Percentiles rank a stretch among this genome's conserved stretches.
Evolutionary conservation across 140 eudicot genomes (phyloP).

Genomic region (Oenanthe javanica): DNA sequence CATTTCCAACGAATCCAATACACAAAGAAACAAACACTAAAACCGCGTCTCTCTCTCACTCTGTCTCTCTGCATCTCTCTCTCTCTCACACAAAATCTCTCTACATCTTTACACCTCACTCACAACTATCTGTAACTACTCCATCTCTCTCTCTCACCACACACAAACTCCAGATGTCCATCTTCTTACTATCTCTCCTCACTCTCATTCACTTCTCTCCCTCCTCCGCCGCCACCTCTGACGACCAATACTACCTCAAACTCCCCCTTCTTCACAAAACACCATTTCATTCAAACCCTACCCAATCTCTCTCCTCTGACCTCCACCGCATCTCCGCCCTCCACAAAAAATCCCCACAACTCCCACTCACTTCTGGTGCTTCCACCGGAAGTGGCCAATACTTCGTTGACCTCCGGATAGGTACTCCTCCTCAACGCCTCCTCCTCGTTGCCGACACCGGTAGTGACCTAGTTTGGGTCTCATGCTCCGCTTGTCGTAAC

Average conservation of each 20-base stretch:
- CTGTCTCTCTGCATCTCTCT: too few relatives aligned
- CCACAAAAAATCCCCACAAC: constrained; percentile 22
- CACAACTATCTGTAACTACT: too few relatives aligned
- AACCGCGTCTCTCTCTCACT: too few relatives aligned
- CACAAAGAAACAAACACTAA: neutral
- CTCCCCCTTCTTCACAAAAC: constrained; percentile 47
- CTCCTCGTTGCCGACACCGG: constrained; percentile 74
- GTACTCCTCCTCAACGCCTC: constrained; percentile 59
- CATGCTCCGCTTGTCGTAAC: constrained; percentile 60
- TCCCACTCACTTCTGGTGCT: constrained; percentile 67
- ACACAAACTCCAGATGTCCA: constrained; percentile 6
- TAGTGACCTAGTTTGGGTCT: constrained; percentile 74
- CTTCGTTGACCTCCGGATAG: constrained; percentile 57
- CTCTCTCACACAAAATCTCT: constrained; percentile 14
- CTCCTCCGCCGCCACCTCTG: constrained; percentile 20
- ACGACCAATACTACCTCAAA: constrained; percentile 32
- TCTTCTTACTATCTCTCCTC: constrained; percentile 17
- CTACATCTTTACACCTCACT: neutral
- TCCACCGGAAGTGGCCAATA: constrained; percentile 73
- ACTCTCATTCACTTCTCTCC: constrained; percentile 18
- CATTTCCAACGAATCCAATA: neutral
- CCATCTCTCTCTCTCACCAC: neutral
- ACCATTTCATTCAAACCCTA: constrained; percentile 32
- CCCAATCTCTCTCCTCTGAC: constrained; percentile 42
- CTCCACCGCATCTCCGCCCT: constrained; percentile 31